Base-by-base conservation (phyloP, 176 grass and related monocot genomes). In the Saccharum officinarum region DNA sequence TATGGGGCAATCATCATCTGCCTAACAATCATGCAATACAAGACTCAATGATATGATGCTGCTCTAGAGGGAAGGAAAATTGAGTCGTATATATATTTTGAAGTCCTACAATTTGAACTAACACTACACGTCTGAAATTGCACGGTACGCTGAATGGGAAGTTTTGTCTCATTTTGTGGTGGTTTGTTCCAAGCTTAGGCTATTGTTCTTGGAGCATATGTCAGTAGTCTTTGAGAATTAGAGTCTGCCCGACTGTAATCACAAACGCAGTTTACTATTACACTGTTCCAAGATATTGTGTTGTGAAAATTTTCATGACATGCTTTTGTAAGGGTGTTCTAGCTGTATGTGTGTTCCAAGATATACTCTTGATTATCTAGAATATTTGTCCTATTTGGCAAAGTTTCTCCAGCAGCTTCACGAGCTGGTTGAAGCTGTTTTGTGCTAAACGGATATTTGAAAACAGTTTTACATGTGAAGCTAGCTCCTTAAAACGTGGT, bases 1-100 rank as follows among this genome's bases (percentile, higher is more conserved):
- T 76, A 76, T 57, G 18, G 30, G 47, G 20, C 47, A 57, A 36
- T n/a, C 30, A 57, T 57, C 31, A 13, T n/a, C 18, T 37, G 10
- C 30, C 47, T 37, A 22, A 37, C 47, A 76, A 76, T 37, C 31
- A 76, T 57, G 73, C 73, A 37, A 76, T 76, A 30, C 73, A 76
- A 76, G 10, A 11, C 37, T n/a, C 37, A n/a, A 39, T 38, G 7
- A 38, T 67, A 39, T 38, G 7, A 38, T 67, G 30, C 14, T 36
- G 31, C 31, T 6, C 10, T 63, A 63, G 23, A 25, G 28, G 10
- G 3, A 63, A 63, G 3, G 8, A 59, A 54, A 54, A 59, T 17
- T n/a, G 20, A 59, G 54, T 57, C 18, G 0, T 59, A 59, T 25
- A 25, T 10, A 10, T 10, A 28, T 63, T 28, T 63, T 63, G 10